Base-by-base conservation (phyloP, 176 grass and related monocot genomes). In the Elymus sibiricus region DNA sequence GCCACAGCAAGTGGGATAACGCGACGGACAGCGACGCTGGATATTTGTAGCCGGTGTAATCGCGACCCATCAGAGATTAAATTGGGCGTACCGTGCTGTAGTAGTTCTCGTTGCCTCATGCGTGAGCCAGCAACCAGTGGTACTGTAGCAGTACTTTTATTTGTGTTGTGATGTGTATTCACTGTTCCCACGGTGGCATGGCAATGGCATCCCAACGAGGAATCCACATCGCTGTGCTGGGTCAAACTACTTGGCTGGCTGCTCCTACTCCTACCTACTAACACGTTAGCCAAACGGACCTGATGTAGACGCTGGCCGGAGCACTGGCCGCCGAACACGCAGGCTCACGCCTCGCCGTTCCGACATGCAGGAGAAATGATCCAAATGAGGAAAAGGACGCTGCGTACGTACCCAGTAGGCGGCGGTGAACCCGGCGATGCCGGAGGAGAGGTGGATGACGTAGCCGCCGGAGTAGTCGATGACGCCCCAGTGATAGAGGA, bases 391-490 rank as follows among this genome's bases (percentile, higher is more conserved):
- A 3, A 39, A 6, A 2, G 53, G 9, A 19, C 0, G 21, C 24
- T 6, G 49, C 15, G 27, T 0, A 46, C 67, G 43, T 82, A 93
- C 94, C 94, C 94, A 97, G 82, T 94, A 94, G 1, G 92, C 95
- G 81, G 95, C 92, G 73, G 95, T 97, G 95, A 93, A 94, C 22
- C 92, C 95, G 24, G 92, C 84, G 85, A 94, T 78, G 25, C 95
- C 95, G 55, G 95, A 94, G 63, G 95, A 91, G 61, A 97, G 92
- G 88, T 97, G 95, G 67, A 97, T 93, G 83, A 97, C 92, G 86
- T 97, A 97, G 4, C 95, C 95, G 83, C 92, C 95, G 64, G 90
- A 94, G 90, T 97, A 97, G 89, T 97, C 95, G 67, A 97, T 93
- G 79, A 97, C 95, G 70, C 95, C 95, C 95, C 92, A 97, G 78